Evolutionary conservation across 306 rosid genomes (phyloP).

Genomic region (Dryas alaskensis): DNA sequence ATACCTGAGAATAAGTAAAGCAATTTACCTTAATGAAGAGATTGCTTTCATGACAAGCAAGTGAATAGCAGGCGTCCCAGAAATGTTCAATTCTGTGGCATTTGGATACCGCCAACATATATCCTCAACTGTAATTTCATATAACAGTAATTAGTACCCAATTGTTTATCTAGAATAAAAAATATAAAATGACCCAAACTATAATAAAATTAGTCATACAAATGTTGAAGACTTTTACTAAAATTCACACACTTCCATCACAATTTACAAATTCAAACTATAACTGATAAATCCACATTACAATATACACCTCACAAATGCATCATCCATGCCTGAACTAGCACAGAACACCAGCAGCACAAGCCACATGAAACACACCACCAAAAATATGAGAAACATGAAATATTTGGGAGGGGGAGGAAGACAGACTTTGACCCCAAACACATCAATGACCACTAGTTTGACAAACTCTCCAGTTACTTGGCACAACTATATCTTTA

Average conservation of each 20-base stretch:
- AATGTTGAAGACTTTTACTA: not conserved
- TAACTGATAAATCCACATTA: not conserved
- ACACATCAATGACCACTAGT: not conserved
- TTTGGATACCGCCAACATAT: conserved; percentile 95
- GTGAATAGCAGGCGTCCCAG: conserved; percentile 59
- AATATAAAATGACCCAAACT: not conserved
- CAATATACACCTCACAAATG: not conserved
- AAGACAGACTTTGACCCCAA: not conserved
- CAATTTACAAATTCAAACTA: not conserved
- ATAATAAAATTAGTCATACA: not conserved
- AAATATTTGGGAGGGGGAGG: too few species aligned
- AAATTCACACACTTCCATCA: not conserved
- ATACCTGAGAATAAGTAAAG: not conserved
- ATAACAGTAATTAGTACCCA: conserved; percentile 23
- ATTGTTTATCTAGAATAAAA: not conserved
- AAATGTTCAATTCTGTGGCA: conserved; percentile 81
- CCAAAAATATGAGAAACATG: not conserved
- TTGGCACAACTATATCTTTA: not conserved
- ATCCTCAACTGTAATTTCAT: conserved; percentile 72
- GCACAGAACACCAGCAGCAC: not conserved
- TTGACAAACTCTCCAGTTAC: conserved; percentile 1
- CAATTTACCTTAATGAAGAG: conserved; percentile 59
- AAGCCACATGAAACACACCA: not conserved
- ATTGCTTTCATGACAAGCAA: conserved; percentile 78
- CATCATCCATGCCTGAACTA: not conserved